phyloP scores from a whole-genome alignment of 768 basidiomycete genomes.

The Xerocomellus chrysenteron region DNA sequence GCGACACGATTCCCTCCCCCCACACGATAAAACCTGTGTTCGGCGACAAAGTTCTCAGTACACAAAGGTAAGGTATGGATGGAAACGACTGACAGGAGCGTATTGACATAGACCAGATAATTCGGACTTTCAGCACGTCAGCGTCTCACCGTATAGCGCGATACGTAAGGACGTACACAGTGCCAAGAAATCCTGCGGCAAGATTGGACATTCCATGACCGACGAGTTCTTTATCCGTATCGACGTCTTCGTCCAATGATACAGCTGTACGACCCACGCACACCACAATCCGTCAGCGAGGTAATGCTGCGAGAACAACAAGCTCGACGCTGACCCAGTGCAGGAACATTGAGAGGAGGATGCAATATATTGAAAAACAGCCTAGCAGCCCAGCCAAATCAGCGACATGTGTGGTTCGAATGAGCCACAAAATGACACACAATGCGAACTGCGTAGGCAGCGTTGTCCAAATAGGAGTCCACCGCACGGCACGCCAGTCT shows the following conservation, averaged over 20 bases:
- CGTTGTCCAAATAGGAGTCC: constrained; percentile 71
- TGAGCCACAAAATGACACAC: constrained; percentile 41
- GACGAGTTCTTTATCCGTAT: constrained; percentile 90
- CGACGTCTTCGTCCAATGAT: constrained; percentile 83
- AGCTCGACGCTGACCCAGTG: constrained; percentile 54
- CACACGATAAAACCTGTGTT: constrained; percentile 79
- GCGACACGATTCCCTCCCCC: constrained; percentile 84
- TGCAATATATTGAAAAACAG: constrained; percentile 85
- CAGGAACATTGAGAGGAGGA: constrained; percentile 86
- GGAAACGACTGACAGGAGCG: constrained; percentile 55
- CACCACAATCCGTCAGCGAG: not conserved
- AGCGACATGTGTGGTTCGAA: not conserved
- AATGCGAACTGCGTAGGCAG: constrained; percentile 94
- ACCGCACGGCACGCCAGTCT: constrained; percentile 65
- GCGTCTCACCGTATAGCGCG: not conserved
- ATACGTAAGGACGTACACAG: constrained; percentile 55
- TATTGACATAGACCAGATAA: constrained; percentile 87
- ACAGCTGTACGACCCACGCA: constrained; percentile 53
- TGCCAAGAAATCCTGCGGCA: constrained; percentile 74
- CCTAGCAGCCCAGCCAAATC: constrained; percentile 39
- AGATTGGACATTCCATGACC: constrained; percentile 93
- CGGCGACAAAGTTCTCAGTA: not conserved
- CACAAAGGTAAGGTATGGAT: not conserved
- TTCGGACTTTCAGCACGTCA: constrained; percentile 54
- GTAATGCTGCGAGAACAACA: not conserved